These are phyloP conservation scores for Ceriops zippeliana DNA, from an alignment of 345 rosid species.

Conservation along the genomic window DNA sequence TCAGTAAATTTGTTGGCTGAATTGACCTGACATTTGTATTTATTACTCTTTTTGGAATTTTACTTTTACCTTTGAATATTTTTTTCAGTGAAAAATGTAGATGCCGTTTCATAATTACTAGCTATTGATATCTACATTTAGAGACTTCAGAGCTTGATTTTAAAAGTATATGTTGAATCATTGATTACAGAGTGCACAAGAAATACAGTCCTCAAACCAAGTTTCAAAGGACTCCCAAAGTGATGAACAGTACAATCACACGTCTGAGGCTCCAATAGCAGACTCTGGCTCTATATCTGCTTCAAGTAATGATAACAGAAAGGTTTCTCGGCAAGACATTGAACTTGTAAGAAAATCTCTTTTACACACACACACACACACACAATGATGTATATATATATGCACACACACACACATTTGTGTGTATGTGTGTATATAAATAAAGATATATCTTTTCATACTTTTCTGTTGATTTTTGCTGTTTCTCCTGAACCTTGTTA, in stretches of 20 bases:
- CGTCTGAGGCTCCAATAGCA: conserved; percentile 60
- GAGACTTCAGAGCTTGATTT: neutral
- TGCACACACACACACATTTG: no score
- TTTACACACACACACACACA: no score
- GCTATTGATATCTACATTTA: neutral
- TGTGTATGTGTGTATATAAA: neutral
- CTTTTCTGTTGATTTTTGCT: neutral
- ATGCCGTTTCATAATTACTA: neutral
- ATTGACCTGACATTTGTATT: neutral
- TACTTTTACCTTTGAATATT: neutral
- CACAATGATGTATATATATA: no score
- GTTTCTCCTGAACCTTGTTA: neutral
- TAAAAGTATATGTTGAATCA: neutral
- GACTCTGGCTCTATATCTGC: conserved; percentile 89
- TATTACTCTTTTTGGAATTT: neutral
- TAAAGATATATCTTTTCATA: neutral
- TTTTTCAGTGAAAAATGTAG: neutral
- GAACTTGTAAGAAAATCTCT: conserved; percentile 64
- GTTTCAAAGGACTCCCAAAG: conserved; percentile 71
- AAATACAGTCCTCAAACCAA: conserved; percentile 58
- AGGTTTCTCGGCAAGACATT: conserved; percentile 93
- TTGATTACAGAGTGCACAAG: conserved; percentile 57
- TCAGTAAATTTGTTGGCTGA: neutral
- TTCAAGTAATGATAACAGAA: conserved; percentile 75
- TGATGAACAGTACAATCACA: conserved; percentile 56